Evolutionary conservation across 106 monocot genomes (phyloP).

Genomic region (Platanthera guangdongensis): DNA sequence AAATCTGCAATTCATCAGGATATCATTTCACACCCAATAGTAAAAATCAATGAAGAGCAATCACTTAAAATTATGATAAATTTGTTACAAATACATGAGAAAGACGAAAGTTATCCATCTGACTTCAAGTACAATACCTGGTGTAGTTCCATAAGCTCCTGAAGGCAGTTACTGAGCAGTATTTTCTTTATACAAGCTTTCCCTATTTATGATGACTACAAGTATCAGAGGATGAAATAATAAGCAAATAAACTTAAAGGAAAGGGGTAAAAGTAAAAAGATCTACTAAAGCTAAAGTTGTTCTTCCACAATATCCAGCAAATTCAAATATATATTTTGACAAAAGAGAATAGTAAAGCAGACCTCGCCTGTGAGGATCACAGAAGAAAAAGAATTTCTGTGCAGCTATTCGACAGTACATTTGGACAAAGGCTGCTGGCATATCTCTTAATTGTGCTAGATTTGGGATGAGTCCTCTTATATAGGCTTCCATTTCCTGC

Average conservation of each 20-base stretch:
- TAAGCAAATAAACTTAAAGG: not conserved
- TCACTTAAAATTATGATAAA: not conserved
- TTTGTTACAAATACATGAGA: not conserved
- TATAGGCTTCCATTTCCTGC: conserved; percentile 99
- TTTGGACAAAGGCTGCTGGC: conserved; percentile 91
- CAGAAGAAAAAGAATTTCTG: conserved; percentile 99
- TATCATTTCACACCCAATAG: not conserved
- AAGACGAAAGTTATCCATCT: not conserved
- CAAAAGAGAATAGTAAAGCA: conserved; percentile 2
- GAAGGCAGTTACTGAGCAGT: conserved; percentile 93
- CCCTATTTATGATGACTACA: conserved; percentile 29
- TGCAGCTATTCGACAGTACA: conserved; percentile 98
- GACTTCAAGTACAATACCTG: conserved; percentile 43
- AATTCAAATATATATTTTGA: conserved; percentile 1
- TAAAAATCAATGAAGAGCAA: not conserved
- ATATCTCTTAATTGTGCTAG: conserved; percentile 93
- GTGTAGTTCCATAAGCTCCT: conserved; percentile 99
- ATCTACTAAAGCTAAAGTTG: not conserved
- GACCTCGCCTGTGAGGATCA: conserved; percentile 96
- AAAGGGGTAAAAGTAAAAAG: not conserved
- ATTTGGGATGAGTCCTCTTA: conserved; percentile 97
- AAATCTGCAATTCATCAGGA: not conserved
- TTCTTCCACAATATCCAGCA: not conserved
- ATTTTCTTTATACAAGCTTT: conserved; percentile 99
- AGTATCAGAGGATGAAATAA: not conserved